Percentiles rank a stretch among this genome's conserved stretches.
Evolutionary conservation across 1,284 basidiomycete species (phyloP).

Genomic region (Trametes sp.): DNA sequence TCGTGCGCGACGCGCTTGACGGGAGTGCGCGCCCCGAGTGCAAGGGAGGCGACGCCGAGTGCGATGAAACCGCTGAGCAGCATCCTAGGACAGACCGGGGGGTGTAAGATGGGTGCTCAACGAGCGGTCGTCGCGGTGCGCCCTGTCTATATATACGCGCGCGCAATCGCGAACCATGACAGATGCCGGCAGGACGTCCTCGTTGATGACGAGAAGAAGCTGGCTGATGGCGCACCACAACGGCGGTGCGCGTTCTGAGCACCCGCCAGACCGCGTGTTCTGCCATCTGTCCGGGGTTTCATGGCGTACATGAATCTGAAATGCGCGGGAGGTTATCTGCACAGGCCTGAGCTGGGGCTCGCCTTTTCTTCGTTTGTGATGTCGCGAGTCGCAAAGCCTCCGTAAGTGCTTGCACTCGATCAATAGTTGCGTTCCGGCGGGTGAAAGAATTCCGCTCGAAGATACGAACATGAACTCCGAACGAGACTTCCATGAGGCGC

Average conservation of each 20-base stretch:
- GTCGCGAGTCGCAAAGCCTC: background rate
- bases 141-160: constrained; percentile 1
- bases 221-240: background rate
- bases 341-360: background rate
- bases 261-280: background rate
- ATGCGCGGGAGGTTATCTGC: background rate
- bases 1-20: constrained; percentile 47
- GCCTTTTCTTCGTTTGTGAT: too few relatives aligned
- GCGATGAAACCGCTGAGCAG: constrained; percentile 20
- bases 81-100: constrained; percentile 16
- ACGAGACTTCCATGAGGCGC: background rate
- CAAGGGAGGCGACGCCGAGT: constrained; percentile 17
- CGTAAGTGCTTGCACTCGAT: background rate
- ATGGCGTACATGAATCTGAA: background rate
- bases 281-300: background rate
- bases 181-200: constrained; percentile 9
- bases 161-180: background rate
- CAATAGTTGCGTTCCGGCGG: background rate
- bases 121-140: background rate
- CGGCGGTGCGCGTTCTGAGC: background rate
- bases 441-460: background rate
- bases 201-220: constrained; percentile 10
- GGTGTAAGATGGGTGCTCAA: constrained; percentile 10
- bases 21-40: constrained; percentile 16
- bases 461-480: background rate